Conservation (phyloP, 306 rosid species). For the Geum urbanum region DNA sequence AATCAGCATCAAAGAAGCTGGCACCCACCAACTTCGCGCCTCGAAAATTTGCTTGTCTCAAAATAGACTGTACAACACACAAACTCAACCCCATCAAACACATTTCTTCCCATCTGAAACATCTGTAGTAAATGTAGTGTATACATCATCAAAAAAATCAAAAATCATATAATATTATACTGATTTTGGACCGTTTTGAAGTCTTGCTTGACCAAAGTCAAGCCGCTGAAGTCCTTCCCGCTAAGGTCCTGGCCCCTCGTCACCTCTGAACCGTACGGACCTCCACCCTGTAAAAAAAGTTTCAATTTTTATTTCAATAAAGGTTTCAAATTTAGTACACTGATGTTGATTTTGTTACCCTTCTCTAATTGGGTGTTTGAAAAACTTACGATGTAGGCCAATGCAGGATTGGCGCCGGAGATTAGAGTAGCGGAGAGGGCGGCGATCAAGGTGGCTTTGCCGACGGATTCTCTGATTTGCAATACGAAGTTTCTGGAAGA, state of each 20-base stretch:
- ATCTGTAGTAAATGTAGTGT: no score
- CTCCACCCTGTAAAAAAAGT: slow-evolving; percentile 58
- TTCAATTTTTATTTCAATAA: no score
- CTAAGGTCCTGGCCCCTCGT: slow-evolving; percentile 92
- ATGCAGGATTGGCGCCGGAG: slow-evolving; percentile 56
- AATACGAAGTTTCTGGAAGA: slow-evolving; percentile 29
- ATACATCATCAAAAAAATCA: background rate
- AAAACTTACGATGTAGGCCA: slow-evolving; percentile 62
- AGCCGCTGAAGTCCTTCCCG: slow-evolving; percentile 89
- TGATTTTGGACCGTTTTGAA: slow-evolving; percentile 70
- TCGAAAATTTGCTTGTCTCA: slow-evolving; percentile 77
- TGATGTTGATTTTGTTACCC: no score
- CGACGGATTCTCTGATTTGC: slow-evolving; percentile 39
- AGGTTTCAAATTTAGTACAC: background rate
- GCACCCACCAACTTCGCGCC: slow-evolving; percentile 90
- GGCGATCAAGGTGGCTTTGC: slow-evolving; percentile 57
- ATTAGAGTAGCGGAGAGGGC: slow-evolving; percentile 70
- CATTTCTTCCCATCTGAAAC: no score
- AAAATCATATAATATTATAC: background rate
- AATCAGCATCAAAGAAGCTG: slow-evolving; percentile 94
- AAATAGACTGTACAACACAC: slow-evolving; percentile 54
- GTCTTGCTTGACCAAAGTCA: slow-evolving; percentile 82
- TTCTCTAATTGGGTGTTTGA: no score
- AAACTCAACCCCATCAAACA: background rate
- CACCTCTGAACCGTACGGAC: slow-evolving; percentile 84